phyloP scores from a whole-genome alignment of 768 basidiomycete genomes.

The Hysterangium stoloniferum region DNA sequence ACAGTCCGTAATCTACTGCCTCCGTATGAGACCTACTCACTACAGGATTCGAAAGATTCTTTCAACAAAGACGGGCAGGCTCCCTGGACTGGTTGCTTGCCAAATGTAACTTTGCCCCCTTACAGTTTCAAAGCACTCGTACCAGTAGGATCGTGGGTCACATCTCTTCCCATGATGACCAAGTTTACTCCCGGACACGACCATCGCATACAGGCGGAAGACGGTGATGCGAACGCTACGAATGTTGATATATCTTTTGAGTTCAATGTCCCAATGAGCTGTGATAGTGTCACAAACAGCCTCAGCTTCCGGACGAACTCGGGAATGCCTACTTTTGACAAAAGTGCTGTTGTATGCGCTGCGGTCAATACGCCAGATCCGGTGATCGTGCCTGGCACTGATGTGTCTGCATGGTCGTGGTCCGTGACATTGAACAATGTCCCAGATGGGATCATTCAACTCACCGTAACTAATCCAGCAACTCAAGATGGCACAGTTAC shows the following conservation, averaged over 20 bases:
- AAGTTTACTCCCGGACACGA: constrained; percentile 86
- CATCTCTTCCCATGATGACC: constrained; percentile 66
- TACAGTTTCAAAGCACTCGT: constrained; percentile 82
- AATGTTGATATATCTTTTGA: constrained; percentile 62
- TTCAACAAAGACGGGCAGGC: constrained; percentile 50
- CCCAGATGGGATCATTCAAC: constrained; percentile 75
- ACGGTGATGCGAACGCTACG: constrained; percentile 44
- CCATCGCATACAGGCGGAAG: constrained; percentile 48
- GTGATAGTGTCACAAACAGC: constrained; percentile 53
- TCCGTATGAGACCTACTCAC: constrained; percentile 74
- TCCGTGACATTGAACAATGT: constrained; percentile 64
- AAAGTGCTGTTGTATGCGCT: constrained; percentile 38
- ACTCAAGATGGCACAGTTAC: constrained; percentile 32
- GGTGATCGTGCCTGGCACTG: constrained; percentile 43
- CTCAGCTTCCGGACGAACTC: constrained; percentile 64
- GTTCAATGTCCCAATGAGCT: constrained; percentile 74
- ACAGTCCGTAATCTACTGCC: constrained; percentile 67
- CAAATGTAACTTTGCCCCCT: constrained; percentile 53
- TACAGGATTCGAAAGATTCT: constrained; percentile 56
- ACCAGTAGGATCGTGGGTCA: constrained; percentile 55
- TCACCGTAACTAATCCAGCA: constrained; percentile 54
- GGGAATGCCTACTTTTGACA: constrained; percentile 43
- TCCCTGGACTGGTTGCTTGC: constrained; percentile 72
- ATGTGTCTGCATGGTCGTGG: constrained; percentile 63
- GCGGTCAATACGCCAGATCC: constrained; percentile 40